A percentile compares a stretch with the other conserved stretches of the same genome.
phyloP scores from a whole-genome alignment of 202 grass and related monocot species.

The Brachypodium distachyon region DNA sequence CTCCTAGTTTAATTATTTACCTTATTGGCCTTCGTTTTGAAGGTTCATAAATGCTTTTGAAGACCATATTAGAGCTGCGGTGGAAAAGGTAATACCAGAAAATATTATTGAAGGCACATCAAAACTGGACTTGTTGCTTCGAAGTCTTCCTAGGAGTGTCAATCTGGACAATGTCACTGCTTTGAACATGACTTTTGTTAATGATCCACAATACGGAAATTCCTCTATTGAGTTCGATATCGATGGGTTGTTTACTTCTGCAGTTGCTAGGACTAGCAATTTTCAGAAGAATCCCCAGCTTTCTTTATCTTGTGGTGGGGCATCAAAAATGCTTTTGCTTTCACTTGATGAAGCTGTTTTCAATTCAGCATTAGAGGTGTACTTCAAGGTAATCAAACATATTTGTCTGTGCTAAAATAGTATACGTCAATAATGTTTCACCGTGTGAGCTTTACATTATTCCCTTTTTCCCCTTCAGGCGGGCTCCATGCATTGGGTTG shows the following conservation, averaged over 20 bases:
- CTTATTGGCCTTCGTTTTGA: constrained; percentile 19
- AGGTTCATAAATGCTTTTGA: constrained; percentile 93
- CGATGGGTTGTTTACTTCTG: constrained; percentile 59
- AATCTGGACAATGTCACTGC: constrained; percentile 57
- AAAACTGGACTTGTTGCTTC: constrained; percentile 75
- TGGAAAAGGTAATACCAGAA: constrained; percentile 76
- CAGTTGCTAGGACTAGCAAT: constrained; percentile 25
- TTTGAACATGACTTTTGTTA: constrained; percentile 71
- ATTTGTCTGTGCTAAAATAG: not conserved
- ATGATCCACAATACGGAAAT: constrained; percentile 59
- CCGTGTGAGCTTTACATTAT: constrained; percentile 5
- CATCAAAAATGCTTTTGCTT: constrained; percentile 78
- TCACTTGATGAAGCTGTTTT: constrained; percentile 80
- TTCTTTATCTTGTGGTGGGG: constrained; percentile 54
- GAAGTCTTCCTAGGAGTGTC: constrained; percentile 62
- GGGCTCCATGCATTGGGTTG: constrained; percentile 72
- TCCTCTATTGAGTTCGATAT: constrained; percentile 82
- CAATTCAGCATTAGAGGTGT: constrained; percentile 63
- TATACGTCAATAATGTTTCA: not conserved
- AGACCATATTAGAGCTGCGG: constrained; percentile 73
- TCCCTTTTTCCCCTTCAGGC: constrained; percentile 47
- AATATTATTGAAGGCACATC: constrained; percentile 60
- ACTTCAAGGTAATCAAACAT: constrained; percentile 61
- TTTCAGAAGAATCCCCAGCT: constrained; percentile 40
- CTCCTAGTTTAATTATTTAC: not conserved